phyloP scores from a whole-genome alignment of 495 filamentous ascomycete species.

The Penicillium cosmopolitanum region DNA sequence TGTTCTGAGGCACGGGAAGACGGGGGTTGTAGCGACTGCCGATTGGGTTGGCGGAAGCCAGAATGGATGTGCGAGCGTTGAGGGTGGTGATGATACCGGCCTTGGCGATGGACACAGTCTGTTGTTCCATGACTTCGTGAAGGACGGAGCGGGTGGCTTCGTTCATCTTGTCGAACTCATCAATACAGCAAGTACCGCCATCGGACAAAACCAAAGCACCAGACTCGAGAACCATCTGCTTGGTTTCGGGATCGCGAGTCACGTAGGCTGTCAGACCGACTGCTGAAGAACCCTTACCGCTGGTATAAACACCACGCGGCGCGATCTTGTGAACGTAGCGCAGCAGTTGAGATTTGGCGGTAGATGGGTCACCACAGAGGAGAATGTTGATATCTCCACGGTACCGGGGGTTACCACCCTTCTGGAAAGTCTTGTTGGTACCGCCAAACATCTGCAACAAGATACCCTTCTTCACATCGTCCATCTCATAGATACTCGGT shows the following conservation, averaged over 20 bases:
- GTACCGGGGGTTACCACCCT: conserved; percentile 93
- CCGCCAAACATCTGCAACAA: conserved; percentile 95
- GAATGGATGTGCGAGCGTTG: conserved; percentile 90
- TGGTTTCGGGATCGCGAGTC: conserved; percentile 91
- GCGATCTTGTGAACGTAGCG: conserved; percentile 97
- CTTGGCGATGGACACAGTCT: conserved; percentile 98
- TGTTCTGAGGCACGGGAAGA: conserved; percentile 94
- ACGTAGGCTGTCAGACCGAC: conserved; percentile 99
- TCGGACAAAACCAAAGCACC: conserved; percentile 94
- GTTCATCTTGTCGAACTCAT: conserved; percentile 99
- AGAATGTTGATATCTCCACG: conserved; percentile 97
- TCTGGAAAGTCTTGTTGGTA: conserved; percentile 98
- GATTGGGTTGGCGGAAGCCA: conserved; percentile 97
- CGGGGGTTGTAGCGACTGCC: conserved; percentile 97
- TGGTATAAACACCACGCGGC: conserved; percentile 95
- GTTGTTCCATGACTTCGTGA: conserved; percentile 99
- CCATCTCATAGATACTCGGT: conserved; percentile 96
- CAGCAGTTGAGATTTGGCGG: conserved; percentile 91
- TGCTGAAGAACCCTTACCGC: conserved; percentile 94
- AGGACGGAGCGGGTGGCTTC: conserved; percentile 93
- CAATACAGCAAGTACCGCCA: conserved; percentile 97
- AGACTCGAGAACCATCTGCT: conserved; percentile 94
- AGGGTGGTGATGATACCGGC: conserved; percentile 98
- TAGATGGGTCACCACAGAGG: conserved; percentile 95
- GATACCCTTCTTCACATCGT: conserved; percentile 98